phyloP scores from a whole-genome alignment of 2,329 filamentous ascomycete genomes.

The Exophiala viscosa region DNA sequence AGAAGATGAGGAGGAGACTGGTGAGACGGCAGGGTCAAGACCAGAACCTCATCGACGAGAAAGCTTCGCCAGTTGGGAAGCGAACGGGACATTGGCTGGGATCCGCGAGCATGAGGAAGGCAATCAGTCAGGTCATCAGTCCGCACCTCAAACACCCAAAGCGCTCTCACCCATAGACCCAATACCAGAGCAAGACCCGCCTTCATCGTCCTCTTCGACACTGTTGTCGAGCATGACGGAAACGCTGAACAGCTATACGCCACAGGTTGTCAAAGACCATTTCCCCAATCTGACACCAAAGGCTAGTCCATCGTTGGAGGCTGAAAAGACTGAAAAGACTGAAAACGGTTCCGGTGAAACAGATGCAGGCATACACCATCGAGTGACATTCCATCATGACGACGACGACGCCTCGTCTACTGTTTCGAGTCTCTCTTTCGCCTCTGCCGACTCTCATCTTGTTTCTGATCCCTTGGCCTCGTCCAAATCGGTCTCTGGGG shows the following conservation, averaged over 20 bases:
- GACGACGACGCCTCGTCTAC: slow-evolving; percentile 27
- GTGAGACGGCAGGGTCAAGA: slow-evolving; percentile 13
- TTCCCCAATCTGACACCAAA: slow-evolving; percentile 14
- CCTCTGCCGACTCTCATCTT: slow-evolving; percentile 32
- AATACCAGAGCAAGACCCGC: not conserved
- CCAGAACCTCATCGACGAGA: slow-evolving; percentile 17
- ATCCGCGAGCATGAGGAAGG: slow-evolving; percentile 24
- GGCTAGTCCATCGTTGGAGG: not conserved
- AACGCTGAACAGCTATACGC: slow-evolving; percentile 50
- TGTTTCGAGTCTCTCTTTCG: slow-evolving; percentile 30
- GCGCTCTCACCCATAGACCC: slow-evolving; percentile 4
- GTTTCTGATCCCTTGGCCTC: slow-evolving; percentile 18
- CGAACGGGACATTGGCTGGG: slow-evolving; percentile 29
- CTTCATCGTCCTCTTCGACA: slow-evolving; percentile 7
- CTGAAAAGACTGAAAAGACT: not conserved
- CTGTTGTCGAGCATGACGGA: slow-evolving; percentile 31
- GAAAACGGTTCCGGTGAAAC: not conserved
- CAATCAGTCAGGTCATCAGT: slow-evolving; percentile 6
- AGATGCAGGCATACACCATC: not conserved
- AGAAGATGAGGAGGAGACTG: slow-evolving; percentile 41
- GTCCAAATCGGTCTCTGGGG: slow-evolving; percentile 18
- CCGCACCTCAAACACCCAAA: slow-evolving; percentile 9
- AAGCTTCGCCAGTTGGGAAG: slow-evolving; percentile 28
- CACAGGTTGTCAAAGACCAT: slow-evolving; percentile 49
- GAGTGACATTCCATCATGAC: not conserved